Evolutionary conservation across 352 stramenopile genomes (phyloP).

Genomic region (Pythium myriotylum): DNA sequence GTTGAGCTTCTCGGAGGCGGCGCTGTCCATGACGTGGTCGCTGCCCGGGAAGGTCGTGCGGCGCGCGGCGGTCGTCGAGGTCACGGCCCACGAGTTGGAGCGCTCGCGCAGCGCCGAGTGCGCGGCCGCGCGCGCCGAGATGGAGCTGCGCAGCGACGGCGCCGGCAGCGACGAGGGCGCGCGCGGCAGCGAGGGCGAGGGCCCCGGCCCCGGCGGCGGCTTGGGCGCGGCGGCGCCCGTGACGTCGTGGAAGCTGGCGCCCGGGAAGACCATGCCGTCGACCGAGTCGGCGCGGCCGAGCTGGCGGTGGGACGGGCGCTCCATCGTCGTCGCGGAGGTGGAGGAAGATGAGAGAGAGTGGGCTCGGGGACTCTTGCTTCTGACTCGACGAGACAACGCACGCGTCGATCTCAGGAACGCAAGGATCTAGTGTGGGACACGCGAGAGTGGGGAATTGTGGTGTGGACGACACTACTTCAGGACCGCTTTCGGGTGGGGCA

Average conservation of each 20-base stretch:
- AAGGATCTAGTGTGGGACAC: neutral
- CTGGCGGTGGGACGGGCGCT: constrained; percentile 23
- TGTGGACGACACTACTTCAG: neutral
- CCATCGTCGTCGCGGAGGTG: neutral
- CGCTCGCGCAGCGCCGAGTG: constrained; percentile 52
- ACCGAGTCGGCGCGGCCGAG: constrained; percentile 47
- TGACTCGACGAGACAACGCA: neutral
- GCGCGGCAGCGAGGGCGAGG: neutral
- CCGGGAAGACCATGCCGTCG: constrained; percentile 35
- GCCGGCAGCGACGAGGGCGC: neutral
- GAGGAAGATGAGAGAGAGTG: neutral
- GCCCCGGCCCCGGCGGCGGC: neutral
- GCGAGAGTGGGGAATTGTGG: neutral
- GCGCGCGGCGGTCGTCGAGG: constrained; percentile 3
- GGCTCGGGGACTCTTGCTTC: neutral
- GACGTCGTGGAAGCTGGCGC: constrained; percentile 19
- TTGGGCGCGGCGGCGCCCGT: constrained; percentile 1
- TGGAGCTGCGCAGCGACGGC: constrained; percentile 20
- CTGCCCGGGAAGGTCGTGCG: constrained; percentile 34
- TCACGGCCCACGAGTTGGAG: constrained; percentile 57
- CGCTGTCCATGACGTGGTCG: constrained; percentile 56
- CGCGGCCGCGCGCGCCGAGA: constrained; percentile 29
- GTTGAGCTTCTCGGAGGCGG: constrained; percentile 58
- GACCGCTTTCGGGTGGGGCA: too few relatives aligned
- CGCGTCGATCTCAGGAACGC: neutral